Percentiles rank a stretch among this genome's conserved stretches.
Conservation (phyloP, 2,329 filamentous ascomycete species). For the Fusarium camptoceras region DNA sequence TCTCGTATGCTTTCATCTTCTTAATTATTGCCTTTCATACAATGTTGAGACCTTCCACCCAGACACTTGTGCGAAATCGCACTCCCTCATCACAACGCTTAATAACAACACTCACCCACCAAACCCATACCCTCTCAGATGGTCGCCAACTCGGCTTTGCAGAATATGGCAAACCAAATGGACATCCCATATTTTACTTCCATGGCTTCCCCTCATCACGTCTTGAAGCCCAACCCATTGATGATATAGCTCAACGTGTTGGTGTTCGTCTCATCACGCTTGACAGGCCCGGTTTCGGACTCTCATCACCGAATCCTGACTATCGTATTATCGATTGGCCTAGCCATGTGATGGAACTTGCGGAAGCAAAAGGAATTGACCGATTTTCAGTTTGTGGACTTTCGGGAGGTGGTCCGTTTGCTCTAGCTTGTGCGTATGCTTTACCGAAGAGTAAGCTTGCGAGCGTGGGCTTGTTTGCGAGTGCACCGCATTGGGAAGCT, state of each 20-base stretch:
- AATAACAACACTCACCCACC: slow-evolving; percentile 8
- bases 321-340: slow-evolving; percentile 4
- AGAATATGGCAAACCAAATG: background rate
- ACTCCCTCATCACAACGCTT: background rate
- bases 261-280: background rate
- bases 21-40: accelerated
- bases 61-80: background rate
- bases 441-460: background rate
- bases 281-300: slow-evolving; percentile 6
- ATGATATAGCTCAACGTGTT: background rate
- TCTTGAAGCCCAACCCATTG: background rate
- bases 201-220: background rate
- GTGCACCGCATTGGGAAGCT: background rate
- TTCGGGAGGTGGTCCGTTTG: background rate
- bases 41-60: background rate
- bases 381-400: background rate
- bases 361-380: accelerated
- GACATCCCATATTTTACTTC: background rate
- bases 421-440: background rate
- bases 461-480: background rate
- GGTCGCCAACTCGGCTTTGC: slow-evolving; percentile 9
- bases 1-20: background rate
- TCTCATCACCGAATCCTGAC: background rate
- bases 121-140: slow-evolving; percentile 27
- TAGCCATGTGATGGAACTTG: background rate